Evolutionary conservation across 2,329 filamentous ascomycete species (phyloP).

Genomic region (Sporothrix sp.): DNA sequence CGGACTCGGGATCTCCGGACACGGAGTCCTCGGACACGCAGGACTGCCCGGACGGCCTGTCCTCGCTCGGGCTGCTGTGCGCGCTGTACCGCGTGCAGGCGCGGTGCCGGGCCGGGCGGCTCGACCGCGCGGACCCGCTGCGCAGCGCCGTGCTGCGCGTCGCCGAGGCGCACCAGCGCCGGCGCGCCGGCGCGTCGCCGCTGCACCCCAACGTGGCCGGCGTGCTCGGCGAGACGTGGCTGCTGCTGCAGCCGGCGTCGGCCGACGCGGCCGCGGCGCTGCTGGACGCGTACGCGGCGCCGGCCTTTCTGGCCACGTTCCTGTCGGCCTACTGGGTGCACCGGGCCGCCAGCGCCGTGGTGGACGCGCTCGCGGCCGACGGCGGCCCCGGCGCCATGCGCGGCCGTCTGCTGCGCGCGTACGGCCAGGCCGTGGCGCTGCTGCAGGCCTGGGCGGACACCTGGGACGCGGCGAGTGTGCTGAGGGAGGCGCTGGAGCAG

Average conservation of each 20-base stretch:
- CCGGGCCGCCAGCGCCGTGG: background rate
- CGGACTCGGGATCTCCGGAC: no score
- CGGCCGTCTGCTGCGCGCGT: background rate
- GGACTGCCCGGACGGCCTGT: no score
- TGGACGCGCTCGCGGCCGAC: background rate
- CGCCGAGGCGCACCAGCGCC: background rate
- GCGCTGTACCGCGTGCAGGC: slow-evolving; percentile 5
- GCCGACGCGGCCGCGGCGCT: background rate
- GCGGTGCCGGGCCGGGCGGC: background rate
- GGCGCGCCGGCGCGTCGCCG: background rate
- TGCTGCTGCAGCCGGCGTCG: background rate
- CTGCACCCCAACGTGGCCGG: background rate
- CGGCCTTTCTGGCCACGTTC: background rate
- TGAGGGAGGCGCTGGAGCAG: background rate
- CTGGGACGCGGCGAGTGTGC: background rate
- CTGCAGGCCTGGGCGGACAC: background rate
- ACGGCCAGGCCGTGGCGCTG: background rate
- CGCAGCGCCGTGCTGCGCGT: background rate
- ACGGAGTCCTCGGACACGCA: no score
- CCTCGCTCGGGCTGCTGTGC: background rate
- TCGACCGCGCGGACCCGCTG: background rate
- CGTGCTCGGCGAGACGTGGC: background rate
- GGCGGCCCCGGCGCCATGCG: background rate
- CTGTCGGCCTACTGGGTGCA: slow-evolving; percentile 8
- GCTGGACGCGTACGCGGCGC: background rate